These are phyloP conservation scores for Asclepias syriaca DNA, from an alignment of 257 asterid species.

Conservation along the genomic window DNA sequence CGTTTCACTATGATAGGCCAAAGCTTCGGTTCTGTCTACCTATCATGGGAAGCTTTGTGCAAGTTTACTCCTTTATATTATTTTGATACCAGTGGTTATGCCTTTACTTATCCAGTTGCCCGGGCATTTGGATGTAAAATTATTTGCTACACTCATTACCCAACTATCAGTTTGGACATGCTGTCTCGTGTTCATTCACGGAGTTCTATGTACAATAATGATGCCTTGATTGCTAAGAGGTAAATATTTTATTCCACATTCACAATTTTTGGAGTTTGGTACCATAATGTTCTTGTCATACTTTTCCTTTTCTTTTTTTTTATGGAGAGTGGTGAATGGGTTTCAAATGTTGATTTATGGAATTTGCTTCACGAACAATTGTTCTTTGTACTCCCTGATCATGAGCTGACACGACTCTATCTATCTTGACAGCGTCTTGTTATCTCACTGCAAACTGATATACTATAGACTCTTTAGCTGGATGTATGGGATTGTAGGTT, in stretches of 20 bases:
- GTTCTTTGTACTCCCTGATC: neutral
- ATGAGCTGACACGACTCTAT: constrained; percentile 2
- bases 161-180: constrained; percentile 96
- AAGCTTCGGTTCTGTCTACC: constrained; percentile 87
- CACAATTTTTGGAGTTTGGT: neutral
- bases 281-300: neutral
- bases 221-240: constrained; percentile 71
- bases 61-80: constrained; percentile 65
- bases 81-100: constrained; percentile 94
- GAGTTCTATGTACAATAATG: constrained; percentile 88
- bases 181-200: constrained; percentile 71
- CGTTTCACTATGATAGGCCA: constrained; percentile 97
- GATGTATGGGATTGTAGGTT: constrained; percentile 86
- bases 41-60: constrained; percentile 91
- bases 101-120: constrained; percentile 91
- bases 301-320: neutral
- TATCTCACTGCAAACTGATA: constrained; percentile 65
- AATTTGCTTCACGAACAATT: neutral
- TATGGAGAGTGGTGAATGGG: neutral
- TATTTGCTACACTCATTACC: constrained; percentile 88
- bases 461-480: constrained; percentile 78
- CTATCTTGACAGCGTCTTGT: constrained; percentile 41
- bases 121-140: constrained; percentile 85
- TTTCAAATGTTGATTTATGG: neutral
- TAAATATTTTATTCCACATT: constrained; percentile 4